These are phyloP conservation scores for Takashimella koratensis DNA, from an alignment of 1,284 basidiomycete species.

Conservation along the genomic window DNA sequence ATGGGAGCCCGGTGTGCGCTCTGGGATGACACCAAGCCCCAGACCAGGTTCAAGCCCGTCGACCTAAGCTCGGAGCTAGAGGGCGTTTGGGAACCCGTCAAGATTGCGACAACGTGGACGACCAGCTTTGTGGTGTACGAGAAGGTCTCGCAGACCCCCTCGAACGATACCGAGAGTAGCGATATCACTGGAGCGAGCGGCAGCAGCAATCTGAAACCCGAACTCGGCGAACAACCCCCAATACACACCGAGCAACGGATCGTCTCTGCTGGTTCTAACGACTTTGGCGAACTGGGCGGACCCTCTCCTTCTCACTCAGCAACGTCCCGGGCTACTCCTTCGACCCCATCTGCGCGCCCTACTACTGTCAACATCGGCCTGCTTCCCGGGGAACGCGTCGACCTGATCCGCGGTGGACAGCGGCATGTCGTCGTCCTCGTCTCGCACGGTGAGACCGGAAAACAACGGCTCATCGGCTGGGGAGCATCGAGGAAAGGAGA, in stretches of 20 bases:
- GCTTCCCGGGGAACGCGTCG: conserved; percentile 26
- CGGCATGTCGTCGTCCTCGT: conserved; percentile 64
- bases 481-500: conserved; percentile 74
- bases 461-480: conserved; percentile 64
- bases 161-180: too few species aligned
- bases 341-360: conserved; percentile 13
- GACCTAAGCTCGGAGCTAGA: conserved; percentile 12
- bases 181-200: too few species aligned
- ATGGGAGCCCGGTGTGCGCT: conserved; percentile 35
- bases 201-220: too few species aligned
- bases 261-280: conserved; percentile 75
- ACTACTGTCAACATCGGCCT: conserved; percentile 27
- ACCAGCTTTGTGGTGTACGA: conserved; percentile 63
- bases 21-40: conserved; percentile 21
- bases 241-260: conserved; percentile 55
- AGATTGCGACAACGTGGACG: conserved; percentile 71
- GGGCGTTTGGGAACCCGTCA: conserved; percentile 31
- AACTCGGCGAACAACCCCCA: conserved; percentile 3
- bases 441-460: neutral
- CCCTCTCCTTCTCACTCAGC: conserved; percentile 45
- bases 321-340: conserved; percentile 17
- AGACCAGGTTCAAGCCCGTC: conserved; percentile 27
- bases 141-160: too few species aligned
- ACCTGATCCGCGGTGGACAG: conserved; percentile 60
- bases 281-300: conserved; percentile 72